Base-by-base conservation (phyloP, 164 flowering plant genomes). In the Umbilicus rupestris region DNA sequence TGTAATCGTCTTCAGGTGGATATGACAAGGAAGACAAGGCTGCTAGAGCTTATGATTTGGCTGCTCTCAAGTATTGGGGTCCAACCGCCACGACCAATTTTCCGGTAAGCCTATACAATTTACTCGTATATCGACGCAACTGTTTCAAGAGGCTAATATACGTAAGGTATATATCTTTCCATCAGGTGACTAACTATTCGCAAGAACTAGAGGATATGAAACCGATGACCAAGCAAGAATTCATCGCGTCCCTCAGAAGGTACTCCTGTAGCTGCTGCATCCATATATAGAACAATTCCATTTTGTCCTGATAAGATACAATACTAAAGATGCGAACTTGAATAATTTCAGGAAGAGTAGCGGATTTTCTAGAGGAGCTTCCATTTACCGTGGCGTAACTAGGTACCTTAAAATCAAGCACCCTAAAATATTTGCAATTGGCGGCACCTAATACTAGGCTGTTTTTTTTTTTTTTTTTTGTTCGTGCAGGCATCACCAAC, bases 401-500 rank as follows among this genome's bases (percentile, higher is more conserved):
- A 87, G 92, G 90, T 85, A n/a, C n/a, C n/a, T n/a, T n/a, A n/a
- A n/a, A n/a, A n/a, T n/a, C n/a, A n/a, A n/a, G n/a, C n/a, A n/a
- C n/a, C n/a, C n/a, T n/a, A n/a, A n/a, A n/a, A n/a, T n/a, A n/a
- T n/a, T n/a, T n/a, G n/a, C n/a, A n/a, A n/a, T n/a, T n/a, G 6
- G 6, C 2, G 15, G 12, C 26, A 20, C 14, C 60, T 28, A 7
- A 55, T 2, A 28, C 33, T 14, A 15, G 0, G 2, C 11, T 7
- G 11, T 17, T 20, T 63, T n/a, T 7, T 39, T 62, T n/a, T 11
- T 16, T 60, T 20, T 28, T n/a, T 7, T 39, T 62, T n/a, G 5
- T 16, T 60, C 31, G 19, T 68, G 60, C 80, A 89, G 96, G 81
- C 97, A 90, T 81, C 97, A 90, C 70, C 97, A 90, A 64, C 97